Base-by-base conservation (phyloP, 208 protist genomes). In the Tritrichomonas foetus region DNA sequence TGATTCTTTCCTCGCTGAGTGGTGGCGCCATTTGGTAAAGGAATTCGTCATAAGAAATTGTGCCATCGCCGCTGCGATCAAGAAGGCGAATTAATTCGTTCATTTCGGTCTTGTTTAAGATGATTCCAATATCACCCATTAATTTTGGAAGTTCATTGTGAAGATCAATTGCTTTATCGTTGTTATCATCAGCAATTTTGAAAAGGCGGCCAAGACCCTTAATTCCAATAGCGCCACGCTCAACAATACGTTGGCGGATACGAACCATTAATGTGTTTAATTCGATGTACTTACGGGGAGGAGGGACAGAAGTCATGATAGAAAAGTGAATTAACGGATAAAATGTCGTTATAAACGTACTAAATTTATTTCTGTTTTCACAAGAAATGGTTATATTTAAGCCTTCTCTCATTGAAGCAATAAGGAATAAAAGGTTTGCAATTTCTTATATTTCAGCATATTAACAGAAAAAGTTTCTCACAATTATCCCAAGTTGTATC, bases 171-270 rank as follows among this genome's bases (percentile, higher is more conserved):
- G 25, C 16, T 0, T 53, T 53, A 84, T 84, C 39, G 11, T 16
- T 44, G 53, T 84, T 44, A 53, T 84, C 74, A 84, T 84, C 74
- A 33, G 74, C 74, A 53, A 84, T 53, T 3, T n/a, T 44, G n/a
- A 84, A 84, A 49, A 84, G 74, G 25, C 44, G 9, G 27, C 74
- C 74, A 84, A 84, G 16, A 1, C 74, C 74, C 53, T 44, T 84
- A 20, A 84, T 84, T 20, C 74, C 74, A 84, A 84, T n/a, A 84
- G 44, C 74, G 9, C 74, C 74, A 53, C 74, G 74, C 25, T 84
- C 74, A 84, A 84, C 39, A 33, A 84, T 53, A 22, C 74, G 16
- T 53, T 84, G 41, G 41, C 74, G 74, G 44, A 84, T 84, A 33
- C 39, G 3, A 11, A 53, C 25, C n/a, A 53, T 47, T n/a, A 84